Conservation (phyloP, 2,329 filamentous ascomycete genomes). For the Arthrobotrys iridis region DNA sequence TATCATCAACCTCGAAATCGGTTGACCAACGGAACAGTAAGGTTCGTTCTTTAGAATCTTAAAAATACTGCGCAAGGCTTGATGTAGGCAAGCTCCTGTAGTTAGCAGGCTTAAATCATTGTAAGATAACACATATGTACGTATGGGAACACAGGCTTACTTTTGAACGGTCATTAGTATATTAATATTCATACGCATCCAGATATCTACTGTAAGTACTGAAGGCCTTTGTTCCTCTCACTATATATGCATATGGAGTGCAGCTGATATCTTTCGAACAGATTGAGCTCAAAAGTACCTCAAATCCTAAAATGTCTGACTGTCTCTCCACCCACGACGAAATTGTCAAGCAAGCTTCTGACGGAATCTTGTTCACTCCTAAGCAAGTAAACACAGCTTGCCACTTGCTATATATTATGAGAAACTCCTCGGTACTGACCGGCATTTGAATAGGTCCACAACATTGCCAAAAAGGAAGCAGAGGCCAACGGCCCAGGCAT, state of each 20-base stretch:
- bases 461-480: conserved; percentile 58
- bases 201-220: too few species aligned
- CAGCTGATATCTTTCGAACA: not conserved
- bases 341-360: conserved; percentile 53
- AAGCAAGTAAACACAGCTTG: conserved; percentile 13
- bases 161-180: too few species aligned
- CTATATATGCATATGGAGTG: not conserved
- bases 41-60: too few species aligned
- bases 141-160: too few species aligned
- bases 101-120: too few species aligned
- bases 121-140: too few species aligned
- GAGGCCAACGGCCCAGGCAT: conserved; percentile 59
- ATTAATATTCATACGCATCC: too few species aligned
- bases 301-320: conserved; percentile 24
- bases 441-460: conserved; percentile 14
- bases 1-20: too few species aligned
- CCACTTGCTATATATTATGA: not conserved
- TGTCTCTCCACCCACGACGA: conserved; percentile 55
- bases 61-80: too few species aligned
- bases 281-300: not conserved
- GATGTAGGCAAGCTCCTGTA: too few species aligned
- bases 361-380: conserved; percentile 58
- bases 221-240: too few species aligned
- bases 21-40: too few species aligned
- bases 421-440: not conserved